Evolutionary conservation across 768 basidiomycete species (phyloP).

Genomic region (Boletus subcaerulescens): DNA sequence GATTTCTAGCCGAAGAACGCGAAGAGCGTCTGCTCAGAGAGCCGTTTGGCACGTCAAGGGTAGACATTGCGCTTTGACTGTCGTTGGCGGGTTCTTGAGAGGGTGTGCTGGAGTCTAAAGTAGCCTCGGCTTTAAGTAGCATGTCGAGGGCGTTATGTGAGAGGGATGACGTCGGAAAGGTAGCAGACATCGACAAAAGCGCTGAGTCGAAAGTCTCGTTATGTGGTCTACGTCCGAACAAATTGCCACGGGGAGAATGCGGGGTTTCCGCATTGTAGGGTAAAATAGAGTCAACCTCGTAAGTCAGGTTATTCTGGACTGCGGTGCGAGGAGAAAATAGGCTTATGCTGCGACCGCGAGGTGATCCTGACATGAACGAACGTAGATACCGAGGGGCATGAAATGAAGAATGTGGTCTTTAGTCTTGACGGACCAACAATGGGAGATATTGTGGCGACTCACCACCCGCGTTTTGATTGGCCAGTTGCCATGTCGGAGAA

Average conservation of each 20-base stretch:
- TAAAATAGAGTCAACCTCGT: constrained; percentile 16
- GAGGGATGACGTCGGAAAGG: constrained; percentile 33
- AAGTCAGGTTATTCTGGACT: constrained; percentile 19
- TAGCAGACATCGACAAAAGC: constrained; percentile 20
- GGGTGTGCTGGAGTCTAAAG: constrained; percentile 16
- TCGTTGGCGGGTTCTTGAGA: constrained; percentile 19
- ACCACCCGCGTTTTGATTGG: constrained; percentile 31
- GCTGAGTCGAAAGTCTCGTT: constrained; percentile 25
- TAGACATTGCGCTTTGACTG: constrained; percentile 20
- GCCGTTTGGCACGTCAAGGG: constrained; percentile 23
- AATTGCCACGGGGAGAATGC: constrained; percentile 27
- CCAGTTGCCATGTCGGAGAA: constrained; percentile 21
- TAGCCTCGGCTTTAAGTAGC: constrained; percentile 31
- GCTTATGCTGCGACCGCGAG: constrained; percentile 34
- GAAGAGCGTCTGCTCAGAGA: constrained; percentile 30
- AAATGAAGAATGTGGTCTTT: constrained; percentile 23
- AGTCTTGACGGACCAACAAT: constrained; percentile 13
- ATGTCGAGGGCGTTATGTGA: constrained; percentile 29
- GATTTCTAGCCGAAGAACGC: constrained; percentile 28
- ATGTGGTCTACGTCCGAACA: constrained; percentile 21
- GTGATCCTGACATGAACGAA: constrained; percentile 23
- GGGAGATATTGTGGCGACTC: constrained; percentile 21
- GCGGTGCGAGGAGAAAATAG: constrained; percentile 31
- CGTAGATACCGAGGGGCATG: constrained; percentile 16
- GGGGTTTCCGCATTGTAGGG: constrained; percentile 34